These are phyloP conservation scores for Penstemon davidsonii DNA, from an alignment of 257 asterid genomes.

Conservation along the genomic window DNA sequence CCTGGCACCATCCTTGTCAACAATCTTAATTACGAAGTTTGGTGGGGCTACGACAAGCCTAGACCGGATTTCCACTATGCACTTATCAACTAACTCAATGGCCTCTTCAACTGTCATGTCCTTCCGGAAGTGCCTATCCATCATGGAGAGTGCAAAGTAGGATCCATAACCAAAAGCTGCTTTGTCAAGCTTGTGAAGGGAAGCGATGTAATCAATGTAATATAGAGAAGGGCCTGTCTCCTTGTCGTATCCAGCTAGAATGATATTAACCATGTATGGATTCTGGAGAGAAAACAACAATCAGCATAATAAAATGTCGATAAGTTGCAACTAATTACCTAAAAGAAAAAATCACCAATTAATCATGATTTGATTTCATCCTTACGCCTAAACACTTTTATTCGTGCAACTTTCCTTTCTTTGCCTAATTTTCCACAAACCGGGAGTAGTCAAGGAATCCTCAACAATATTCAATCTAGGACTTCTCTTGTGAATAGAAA, in stretches of 20 bases:
- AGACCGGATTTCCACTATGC: constrained; percentile 70
- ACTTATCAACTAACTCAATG: constrained; percentile 72
- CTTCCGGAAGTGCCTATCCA: constrained; percentile 83
- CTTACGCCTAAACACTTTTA: not conserved
- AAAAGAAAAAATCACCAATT: not conserved
- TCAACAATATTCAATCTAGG: constrained; percentile 10
- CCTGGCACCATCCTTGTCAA: constrained; percentile 88
- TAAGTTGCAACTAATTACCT: not conserved
- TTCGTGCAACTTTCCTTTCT: not conserved
- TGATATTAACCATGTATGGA: constrained; percentile 80
- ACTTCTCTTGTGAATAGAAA: not conserved
- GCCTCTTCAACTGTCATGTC: constrained; percentile 96
- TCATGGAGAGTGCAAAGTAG: constrained; percentile 83
- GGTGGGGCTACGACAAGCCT: constrained; percentile 94
- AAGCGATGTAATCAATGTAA: constrained; percentile 79
- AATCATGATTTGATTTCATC: not conserved
- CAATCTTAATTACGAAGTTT: constrained; percentile 86
- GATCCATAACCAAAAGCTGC: constrained; percentile 95
- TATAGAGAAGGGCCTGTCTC: constrained; percentile 87
- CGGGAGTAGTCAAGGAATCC: not conserved
- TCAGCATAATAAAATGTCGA: not conserved
- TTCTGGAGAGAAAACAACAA: constrained; percentile 44
- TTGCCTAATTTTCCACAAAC: not conserved
- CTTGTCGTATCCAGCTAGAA: constrained; percentile 92
- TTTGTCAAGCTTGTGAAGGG: constrained; percentile 86